Evolutionary conservation across 2,329 filamentous ascomycete genomes (phyloP).

Genomic region (Cladosporium halotolerans): DNA sequence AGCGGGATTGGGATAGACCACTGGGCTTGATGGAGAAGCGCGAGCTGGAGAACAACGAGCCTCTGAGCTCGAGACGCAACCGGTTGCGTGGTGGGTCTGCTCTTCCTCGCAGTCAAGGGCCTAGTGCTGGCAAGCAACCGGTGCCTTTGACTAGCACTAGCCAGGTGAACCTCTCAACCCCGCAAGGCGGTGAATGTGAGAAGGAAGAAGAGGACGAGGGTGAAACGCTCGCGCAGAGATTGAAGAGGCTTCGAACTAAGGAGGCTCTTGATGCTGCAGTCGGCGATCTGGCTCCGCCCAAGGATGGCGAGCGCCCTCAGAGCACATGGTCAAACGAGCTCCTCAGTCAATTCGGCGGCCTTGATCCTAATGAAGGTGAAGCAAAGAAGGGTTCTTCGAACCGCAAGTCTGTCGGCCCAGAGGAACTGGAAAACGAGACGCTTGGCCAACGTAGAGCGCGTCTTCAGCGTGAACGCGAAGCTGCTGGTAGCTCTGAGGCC

Average conservation of each 20-base stretch:
- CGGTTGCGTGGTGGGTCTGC: conserved; percentile 56
- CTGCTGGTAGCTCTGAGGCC: conserved; percentile 31
- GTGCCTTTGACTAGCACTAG: conserved; percentile 23
- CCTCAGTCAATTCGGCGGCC: conserved; percentile 56
- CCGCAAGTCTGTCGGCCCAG: conserved; percentile 13
- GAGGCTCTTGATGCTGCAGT: conserved; percentile 43
- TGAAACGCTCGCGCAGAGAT: conserved; percentile 62
- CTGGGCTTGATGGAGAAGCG: conserved; percentile 72
- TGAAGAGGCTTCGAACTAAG: conserved; percentile 57
- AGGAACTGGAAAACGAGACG: conserved; percentile 62
- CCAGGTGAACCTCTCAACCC: conserved; percentile 24
- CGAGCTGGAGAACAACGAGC: conserved; percentile 87
- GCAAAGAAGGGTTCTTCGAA: conserved; percentile 23
- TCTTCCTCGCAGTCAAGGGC: conserved; percentile 22
- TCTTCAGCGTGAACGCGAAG: conserved; percentile 62
- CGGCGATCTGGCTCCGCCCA: conserved; percentile 28
- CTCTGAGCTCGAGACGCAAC: conserved; percentile 69
- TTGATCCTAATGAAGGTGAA: conserved; percentile 35
- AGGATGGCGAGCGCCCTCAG: conserved; percentile 36
- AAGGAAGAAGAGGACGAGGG: conserved; percentile 42
- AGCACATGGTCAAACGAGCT: conserved; percentile 63
- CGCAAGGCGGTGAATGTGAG: conserved; percentile 18
- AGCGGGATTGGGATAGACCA: conserved; percentile 52
- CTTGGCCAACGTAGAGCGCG: conserved; percentile 69
- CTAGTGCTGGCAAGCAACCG: conserved; percentile 22